Evolutionary conservation across 2,329 filamentous ascomycete genomes (phyloP).

Genomic region (Microdochium nivale): DNA sequence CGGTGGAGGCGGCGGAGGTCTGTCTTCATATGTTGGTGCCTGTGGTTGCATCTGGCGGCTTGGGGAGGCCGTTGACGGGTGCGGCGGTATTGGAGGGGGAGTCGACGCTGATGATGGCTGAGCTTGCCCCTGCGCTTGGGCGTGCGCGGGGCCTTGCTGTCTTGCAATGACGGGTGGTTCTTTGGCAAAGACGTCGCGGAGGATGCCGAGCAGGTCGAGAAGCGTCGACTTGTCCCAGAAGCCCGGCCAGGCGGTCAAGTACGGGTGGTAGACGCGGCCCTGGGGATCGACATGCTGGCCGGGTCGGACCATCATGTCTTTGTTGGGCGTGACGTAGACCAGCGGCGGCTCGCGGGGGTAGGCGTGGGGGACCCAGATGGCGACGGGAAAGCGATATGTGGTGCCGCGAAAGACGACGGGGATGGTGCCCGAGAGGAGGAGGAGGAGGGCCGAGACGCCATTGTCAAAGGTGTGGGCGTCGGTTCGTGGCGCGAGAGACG

Average conservation of each 20-base stretch:
- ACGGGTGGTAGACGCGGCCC: slow-evolving; percentile 91
- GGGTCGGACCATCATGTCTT: slow-evolving; percentile 80
- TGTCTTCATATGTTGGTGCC: neutral
- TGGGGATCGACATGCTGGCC: slow-evolving; percentile 94
- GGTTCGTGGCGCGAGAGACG: slow-evolving; percentile 74
- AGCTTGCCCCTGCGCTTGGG: slow-evolving; percentile 19
- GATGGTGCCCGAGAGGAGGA: slow-evolving; percentile 79
- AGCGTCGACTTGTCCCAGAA: slow-evolving; percentile 91
- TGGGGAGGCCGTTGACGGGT: neutral
- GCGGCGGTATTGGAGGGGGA: slow-evolving; percentile 22
- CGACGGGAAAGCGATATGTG: slow-evolving; percentile 84
- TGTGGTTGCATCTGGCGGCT: neutral
- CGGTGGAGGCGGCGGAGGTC: neutral
- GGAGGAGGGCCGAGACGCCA: slow-evolving; percentile 75
- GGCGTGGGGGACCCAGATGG: slow-evolving; percentile 84
- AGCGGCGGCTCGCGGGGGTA: slow-evolving; percentile 84
- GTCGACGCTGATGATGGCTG: slow-evolving; percentile 23
- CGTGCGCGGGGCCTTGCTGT: slow-evolving; percentile 15
- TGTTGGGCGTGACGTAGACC: slow-evolving; percentile 79
- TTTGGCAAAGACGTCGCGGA: slow-evolving; percentile 84
- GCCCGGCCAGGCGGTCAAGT: slow-evolving; percentile 79
- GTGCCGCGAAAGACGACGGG: slow-evolving; percentile 87
- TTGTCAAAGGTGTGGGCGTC: slow-evolving; percentile 95
- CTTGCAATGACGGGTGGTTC: slow-evolving; percentile 85
- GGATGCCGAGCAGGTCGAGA: slow-evolving; percentile 70